Conservation (phyloP, 2,329 filamentous ascomycete species). For the Neonectria punicea region DNA sequence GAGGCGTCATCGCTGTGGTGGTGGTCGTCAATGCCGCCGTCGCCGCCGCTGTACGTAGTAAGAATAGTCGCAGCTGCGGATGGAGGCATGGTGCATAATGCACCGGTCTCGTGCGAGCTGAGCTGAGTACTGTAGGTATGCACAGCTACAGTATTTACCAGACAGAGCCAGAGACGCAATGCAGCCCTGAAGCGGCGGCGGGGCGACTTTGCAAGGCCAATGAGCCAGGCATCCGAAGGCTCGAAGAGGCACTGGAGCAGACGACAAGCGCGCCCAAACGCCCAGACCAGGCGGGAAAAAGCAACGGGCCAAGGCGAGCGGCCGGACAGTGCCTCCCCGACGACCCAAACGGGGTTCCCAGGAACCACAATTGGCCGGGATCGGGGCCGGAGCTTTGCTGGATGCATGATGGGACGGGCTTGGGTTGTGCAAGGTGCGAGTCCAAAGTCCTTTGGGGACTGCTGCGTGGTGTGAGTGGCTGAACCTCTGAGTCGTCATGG, state of each 20-base stretch:
- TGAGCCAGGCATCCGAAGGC: constrained; percentile 14
- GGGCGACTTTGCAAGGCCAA: constrained; percentile 16
- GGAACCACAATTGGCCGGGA: constrained; percentile 38
- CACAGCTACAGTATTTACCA: background rate
- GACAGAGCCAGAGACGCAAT: constrained; percentile 19
- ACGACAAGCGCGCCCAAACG: constrained; percentile 38
- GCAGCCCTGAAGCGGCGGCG: constrained; percentile 22
- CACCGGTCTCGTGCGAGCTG: constrained; percentile 32
- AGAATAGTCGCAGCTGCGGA: constrained; percentile 11
- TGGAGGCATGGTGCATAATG: constrained; percentile 25
- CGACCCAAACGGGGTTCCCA: constrained; percentile 30
- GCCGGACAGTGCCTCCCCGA: constrained; percentile 32
- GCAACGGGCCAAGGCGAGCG: constrained; percentile 36
- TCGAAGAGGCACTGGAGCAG: constrained; percentile 28
- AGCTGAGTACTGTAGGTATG: constrained; percentile 27
- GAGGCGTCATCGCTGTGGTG: constrained; percentile 13
- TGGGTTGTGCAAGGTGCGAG: constrained; percentile 15
- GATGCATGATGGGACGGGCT: constrained; percentile 25
- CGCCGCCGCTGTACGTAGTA: constrained; percentile 23
- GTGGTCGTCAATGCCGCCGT: constrained; percentile 26
- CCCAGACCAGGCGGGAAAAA: constrained; percentile 41
- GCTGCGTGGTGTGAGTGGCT: constrained; percentile 15
- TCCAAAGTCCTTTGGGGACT: constrained; percentile 5
- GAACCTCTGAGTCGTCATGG: constrained; percentile 5
- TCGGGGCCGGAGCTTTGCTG: constrained; percentile 36